Evolutionary conservation across 140 eudicot genomes (phyloP), one percentile per base, ranked within the genome.

Genomic region (Erigeron philadelphicus): DNA sequence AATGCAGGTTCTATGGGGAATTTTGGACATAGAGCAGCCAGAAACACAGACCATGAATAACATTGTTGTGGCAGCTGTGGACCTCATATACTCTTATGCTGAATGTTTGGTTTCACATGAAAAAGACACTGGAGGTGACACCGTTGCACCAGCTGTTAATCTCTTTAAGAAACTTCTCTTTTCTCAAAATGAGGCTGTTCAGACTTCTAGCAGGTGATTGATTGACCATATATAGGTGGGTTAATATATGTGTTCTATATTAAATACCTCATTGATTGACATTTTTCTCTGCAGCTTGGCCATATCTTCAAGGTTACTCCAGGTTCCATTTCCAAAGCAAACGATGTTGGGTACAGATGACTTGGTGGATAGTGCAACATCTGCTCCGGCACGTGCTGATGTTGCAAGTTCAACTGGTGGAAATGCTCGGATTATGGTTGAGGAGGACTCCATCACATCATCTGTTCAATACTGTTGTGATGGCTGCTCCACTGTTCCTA

Each of bases 301-400:
- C 41, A 90, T 94, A 79, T 90, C 99, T 77, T 94, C 99, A 23
- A 84, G 99, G 83, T 78, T 94, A 81, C 96, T 94, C 31, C 99
- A 94, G 75, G 97, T 94, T 82, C 99, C 99, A 42, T 94, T 94
- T 74, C 99, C 99, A 54, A 94, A 94, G 84, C 99, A 94, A 80
- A 94, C 95, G 5, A 94, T 94, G 99, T 63, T 94, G 64, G 97
- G 93, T 59, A 63, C 85, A 35, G 99, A 94, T 76, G 99, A 94
- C 55, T 82, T 50, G 0, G 76, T 72, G 61, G 99, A 94, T 47
- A 74, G 78, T 72, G 64, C 85, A 43, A 38, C 81, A 35, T 17
- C 96, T 54, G 84, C 71, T 72, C 80, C 91, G 56, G 74, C 65
- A 44, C 88, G 83, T 19, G 74, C 88, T 74, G 91, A 94, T 79